A percentile compares a stretch with the other conserved stretches of the same genome.
Evolutionary conservation across 2,329 filamentous ascomycete species (phyloP).

Genomic region (Stachybotrys chlorohalonatus): DNA sequence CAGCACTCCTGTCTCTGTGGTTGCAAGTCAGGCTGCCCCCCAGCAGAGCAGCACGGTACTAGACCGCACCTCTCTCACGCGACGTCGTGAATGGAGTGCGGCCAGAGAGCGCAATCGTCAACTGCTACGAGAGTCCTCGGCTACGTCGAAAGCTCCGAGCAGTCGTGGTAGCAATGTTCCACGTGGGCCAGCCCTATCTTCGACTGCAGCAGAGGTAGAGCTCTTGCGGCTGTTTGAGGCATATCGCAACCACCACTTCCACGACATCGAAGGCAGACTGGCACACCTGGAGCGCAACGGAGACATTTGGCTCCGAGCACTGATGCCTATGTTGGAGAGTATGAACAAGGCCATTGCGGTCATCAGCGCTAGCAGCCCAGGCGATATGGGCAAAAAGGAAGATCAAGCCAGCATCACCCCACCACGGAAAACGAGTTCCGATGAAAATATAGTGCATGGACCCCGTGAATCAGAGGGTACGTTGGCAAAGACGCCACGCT

Average conservation of each 20-base stretch:
- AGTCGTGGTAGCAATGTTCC: not conserved
- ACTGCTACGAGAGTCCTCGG: not conserved
- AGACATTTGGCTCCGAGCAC: slow-evolving; percentile 33
- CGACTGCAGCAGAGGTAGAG: slow-evolving; percentile 17
- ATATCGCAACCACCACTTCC: slow-evolving; percentile 30
- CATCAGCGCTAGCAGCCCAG: not conserved
- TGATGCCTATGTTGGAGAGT: slow-evolving; percentile 35
- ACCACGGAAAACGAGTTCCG: slow-evolving; percentile 15
- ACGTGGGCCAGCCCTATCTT: not conserved
- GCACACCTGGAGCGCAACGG: slow-evolving; percentile 36
- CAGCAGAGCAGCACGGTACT: slow-evolving; percentile 9
- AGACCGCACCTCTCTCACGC: slow-evolving; percentile 20
- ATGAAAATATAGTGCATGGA: not conserved
- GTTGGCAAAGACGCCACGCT: not conserved
- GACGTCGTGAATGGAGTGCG: slow-evolving; percentile 24
- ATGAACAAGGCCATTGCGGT: slow-evolving; percentile 27
- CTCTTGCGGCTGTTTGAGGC: slow-evolving; percentile 28
- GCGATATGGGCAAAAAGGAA: not conserved
- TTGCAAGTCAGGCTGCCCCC: slow-evolving; percentile 8
- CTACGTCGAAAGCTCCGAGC: no score
- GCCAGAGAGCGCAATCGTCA: slow-evolving; percentile 15
- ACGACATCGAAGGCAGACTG: slow-evolving; percentile 38
- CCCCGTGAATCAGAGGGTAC: not conserved
- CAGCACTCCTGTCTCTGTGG: not conserved
- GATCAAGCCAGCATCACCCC: not conserved